Percentiles rank a stretch among this genome's conserved stretches.
Conservation (phyloP, 2,329 filamentous ascomycete species). For the Bertia moriformis region DNA sequence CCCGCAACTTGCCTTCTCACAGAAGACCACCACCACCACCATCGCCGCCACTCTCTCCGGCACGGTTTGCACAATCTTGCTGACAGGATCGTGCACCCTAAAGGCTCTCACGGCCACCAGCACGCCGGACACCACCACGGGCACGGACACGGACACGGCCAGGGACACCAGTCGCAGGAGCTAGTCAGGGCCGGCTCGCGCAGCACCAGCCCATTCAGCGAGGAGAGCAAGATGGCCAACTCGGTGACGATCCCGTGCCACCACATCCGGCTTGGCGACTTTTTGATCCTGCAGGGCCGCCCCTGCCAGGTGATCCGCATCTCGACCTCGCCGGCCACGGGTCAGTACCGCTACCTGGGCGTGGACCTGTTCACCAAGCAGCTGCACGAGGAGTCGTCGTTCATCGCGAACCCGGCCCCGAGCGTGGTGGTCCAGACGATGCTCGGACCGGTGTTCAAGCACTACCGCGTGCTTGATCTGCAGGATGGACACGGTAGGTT, state of each 20-base stretch:
- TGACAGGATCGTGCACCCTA: slow-evolving; percentile 34
- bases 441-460: slow-evolving; percentile 98
- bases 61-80: slow-evolving; percentile 39
- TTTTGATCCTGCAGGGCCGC: slow-evolving; percentile 95
- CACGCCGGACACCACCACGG: slow-evolving; percentile 29
- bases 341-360: slow-evolving; percentile 98
- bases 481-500: slow-evolving; percentile 56
- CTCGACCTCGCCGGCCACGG: slow-evolving; percentile 92
- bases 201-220: slow-evolving; percentile 12
- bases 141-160: slow-evolving; percentile 23
- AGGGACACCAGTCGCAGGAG: slow-evolving; percentile 12
- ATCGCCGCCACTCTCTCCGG: slow-evolving; percentile 32
- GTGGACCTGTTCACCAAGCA: slow-evolving; percentile 99
- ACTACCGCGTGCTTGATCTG: slow-evolving; percentile 98
- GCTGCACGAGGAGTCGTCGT: slow-evolving; percentile 95
- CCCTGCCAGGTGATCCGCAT: slow-evolving; percentile 99
- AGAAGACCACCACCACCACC: background rate
- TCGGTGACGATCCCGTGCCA: slow-evolving; percentile 98
- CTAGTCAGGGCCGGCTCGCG: slow-evolving; percentile 14
- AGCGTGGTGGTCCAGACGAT: slow-evolving; percentile 98
- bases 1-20: slow-evolving; percentile 1
- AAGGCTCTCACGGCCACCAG: slow-evolving; percentile 6
- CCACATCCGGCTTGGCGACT: slow-evolving; percentile 97
- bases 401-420: slow-evolving; percentile 90
- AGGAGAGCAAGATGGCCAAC: slow-evolving; percentile 33